Base-by-base conservation (phyloP, 129 eudicot genomes). In the carrot (Daucus carota) region DNA sequence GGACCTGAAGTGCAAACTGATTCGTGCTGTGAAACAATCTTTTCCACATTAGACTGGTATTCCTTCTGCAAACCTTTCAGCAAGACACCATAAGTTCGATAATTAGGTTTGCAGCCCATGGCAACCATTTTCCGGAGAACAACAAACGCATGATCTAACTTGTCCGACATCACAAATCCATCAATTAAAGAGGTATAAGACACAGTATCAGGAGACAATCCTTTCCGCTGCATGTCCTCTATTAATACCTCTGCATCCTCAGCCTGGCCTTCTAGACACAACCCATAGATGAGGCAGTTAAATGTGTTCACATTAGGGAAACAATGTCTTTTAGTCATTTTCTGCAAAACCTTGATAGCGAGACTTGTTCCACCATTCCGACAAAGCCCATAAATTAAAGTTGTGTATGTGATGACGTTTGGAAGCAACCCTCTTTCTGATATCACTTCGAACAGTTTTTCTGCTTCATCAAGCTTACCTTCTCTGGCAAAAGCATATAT, bases 381-480 rank as follows among this genome's bases (percentile, higher is more conserved):
- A 82, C 96, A 90, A 69, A 90, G 79, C 42, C 98, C 98, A 73
- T 88, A 87, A 48, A 90, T 79, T 84, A 93, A 76, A 70, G 87
- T 76, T 38, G 96, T 83, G 80, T 86, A 93, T 6, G 98, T 93
- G 48, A 90, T 85, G 47, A 88, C 96, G 78, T 93, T 93, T 33
- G 96, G 95, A 15, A 75, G 77, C 80, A 88, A 79, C 29, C 88
- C 88, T 45, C 68, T 81, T 67, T 84, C 91, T 13, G 74, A 77
- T 89, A 93, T 85, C 77, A 81, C 73, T 50, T 83, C 81, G 40
- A 52, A 75, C 62, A 88, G 80, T 59, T 77, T 81, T 71, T 86
- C 84, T 74, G 92, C 96, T 86, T 88, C 92, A 43, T 67, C 40
- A 41, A 86, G 46, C 81, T 70, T 83, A 65, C 81, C 79, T 16